phyloP scores from a whole-genome alignment of 129 eudicot genomes.

The Smallanthus sonchifolius region DNA sequence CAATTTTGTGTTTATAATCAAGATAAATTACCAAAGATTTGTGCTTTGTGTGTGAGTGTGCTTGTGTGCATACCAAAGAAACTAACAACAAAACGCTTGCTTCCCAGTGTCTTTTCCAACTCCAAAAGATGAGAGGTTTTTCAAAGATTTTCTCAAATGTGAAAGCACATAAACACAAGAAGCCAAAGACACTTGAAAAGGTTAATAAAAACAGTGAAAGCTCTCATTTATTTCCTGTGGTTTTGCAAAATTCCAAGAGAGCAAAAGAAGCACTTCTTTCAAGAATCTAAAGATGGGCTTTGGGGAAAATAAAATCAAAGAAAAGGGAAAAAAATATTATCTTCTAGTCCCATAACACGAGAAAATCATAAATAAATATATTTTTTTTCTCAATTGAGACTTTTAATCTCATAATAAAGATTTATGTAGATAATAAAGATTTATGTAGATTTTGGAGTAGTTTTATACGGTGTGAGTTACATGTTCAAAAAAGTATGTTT shows the following conservation, averaged over 20 bases:
- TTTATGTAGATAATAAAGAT: too few relatives aligned
- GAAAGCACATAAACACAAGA: neutral
- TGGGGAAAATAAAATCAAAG: conserved; percentile 16
- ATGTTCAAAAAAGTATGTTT: too few relatives aligned
- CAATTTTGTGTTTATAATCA: conserved; percentile 12
- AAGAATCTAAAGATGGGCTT: conserved; percentile 33
- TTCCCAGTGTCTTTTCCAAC: conserved; percentile 23
- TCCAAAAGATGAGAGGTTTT: conserved; percentile 12
- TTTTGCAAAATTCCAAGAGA: conserved; percentile 33
- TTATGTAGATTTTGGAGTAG: too few relatives aligned
- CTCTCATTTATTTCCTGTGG: neutral
- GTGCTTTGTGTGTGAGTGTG: conserved; percentile 19
- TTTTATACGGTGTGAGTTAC: too few relatives aligned
- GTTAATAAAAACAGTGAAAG: too few relatives aligned
- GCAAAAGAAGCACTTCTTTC: conserved; percentile 29
- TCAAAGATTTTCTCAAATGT: neutral
- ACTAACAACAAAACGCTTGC: conserved; percentile 18
- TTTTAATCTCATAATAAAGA: too few relatives aligned
- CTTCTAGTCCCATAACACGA: conserved; percentile 7
- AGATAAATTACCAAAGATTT: conserved; percentile 12
- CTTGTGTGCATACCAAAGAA: conserved; percentile 9
- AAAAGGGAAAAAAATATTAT: conserved; percentile 20
- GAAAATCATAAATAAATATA: too few relatives aligned
- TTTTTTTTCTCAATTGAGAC: too few relatives aligned
- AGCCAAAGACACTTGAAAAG: too few relatives aligned